Evolutionary conservation across 169 alveolate species (phyloP).

Genomic region (Cryptosporidium sp.): DNA sequence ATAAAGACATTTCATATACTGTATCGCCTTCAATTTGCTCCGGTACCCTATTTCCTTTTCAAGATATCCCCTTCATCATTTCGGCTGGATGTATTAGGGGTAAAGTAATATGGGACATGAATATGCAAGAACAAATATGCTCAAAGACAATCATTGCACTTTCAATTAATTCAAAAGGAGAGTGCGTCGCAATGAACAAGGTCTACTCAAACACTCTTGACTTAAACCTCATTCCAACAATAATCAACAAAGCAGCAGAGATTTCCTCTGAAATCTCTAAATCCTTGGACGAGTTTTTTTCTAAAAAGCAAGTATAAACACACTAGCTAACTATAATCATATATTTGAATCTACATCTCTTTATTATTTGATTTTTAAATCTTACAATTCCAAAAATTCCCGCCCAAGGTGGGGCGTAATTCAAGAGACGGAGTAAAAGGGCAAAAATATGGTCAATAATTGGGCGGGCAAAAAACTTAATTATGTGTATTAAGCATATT

Average conservation of each 20-base stretch:
- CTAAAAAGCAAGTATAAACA: neutral
- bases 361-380: neutral
- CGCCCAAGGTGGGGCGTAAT: neutral
- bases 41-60: conserved; percentile 36
- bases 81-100: conserved; percentile 66
- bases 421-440: neutral
- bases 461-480: neutral
- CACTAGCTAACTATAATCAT: neutral
- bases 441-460: neutral
- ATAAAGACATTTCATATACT: neutral
- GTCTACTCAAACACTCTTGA: conserved; percentile 54
- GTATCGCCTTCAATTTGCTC: conserved; percentile 32
- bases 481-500: neutral
- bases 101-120: conserved; percentile 69
- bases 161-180: conserved; percentile 32
- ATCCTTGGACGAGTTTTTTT: conserved; percentile 34
- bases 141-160: conserved; percentile 58
- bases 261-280: conserved; percentile 24
- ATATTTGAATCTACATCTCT: neutral
- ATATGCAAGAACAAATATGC: conserved; percentile 55
- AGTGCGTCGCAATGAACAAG: conserved; percentile 44
- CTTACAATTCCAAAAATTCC: neutral
- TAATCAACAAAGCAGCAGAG: conserved; percentile 31
- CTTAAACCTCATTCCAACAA: conserved; percentile 19
- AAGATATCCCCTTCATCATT: conserved; percentile 38